Evolutionary conservation across 441 rosid genomes (phyloP).

Genomic region (Bocquillonia castaneifolia): DNA sequence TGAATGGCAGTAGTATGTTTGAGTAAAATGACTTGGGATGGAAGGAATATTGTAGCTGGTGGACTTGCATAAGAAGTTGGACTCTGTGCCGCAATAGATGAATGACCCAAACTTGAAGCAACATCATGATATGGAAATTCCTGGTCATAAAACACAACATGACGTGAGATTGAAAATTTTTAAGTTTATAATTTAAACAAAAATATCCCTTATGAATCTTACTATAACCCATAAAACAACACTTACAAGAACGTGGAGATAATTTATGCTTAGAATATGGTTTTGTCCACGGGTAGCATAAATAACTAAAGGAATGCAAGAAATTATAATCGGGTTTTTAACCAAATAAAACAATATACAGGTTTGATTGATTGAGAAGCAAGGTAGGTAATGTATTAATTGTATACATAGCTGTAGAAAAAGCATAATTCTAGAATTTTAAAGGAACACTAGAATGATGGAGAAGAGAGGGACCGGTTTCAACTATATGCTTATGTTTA

Average conservation of each 20-base stretch:
- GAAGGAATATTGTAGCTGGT: too few relatives aligned
- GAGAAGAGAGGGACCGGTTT: background rate
- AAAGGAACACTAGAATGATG: too few relatives aligned
- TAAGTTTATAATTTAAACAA: background rate
- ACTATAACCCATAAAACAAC: background rate
- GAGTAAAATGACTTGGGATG: too few relatives aligned
- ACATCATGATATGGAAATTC: background rate
- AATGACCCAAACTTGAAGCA: too few relatives aligned
- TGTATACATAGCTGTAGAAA: background rate
- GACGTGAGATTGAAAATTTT: background rate
- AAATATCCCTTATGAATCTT: background rate
- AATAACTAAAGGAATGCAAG: background rate
- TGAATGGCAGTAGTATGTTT: too few relatives aligned
- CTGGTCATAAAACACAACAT: background rate
- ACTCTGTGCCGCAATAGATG: too few relatives aligned
- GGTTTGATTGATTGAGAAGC: background rate
- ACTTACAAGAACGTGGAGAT: background rate
- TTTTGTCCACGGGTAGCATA: background rate
- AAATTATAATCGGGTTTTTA: background rate
- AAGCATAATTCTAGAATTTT: background rate
- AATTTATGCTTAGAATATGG: background rate
- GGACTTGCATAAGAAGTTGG: too few relatives aligned
- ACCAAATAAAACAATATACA: too few relatives aligned
- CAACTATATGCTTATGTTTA: background rate
- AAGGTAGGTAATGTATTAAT: background rate